Conservation (phyloP, 768 basidiomycete species). For the Mycena haematopus region DNA sequence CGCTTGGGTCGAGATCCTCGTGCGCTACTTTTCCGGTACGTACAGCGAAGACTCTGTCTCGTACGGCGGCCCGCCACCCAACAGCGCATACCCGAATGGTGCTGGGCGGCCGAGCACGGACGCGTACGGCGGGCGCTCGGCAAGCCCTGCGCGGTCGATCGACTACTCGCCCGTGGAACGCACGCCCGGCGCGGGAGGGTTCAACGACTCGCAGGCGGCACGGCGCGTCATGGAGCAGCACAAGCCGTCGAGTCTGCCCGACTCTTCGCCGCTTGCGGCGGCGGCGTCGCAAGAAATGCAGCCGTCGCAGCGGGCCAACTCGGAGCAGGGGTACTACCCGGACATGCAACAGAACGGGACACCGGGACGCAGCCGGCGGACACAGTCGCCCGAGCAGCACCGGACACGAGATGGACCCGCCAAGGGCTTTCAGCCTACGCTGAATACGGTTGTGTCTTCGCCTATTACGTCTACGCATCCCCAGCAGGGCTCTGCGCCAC, state of each 20-base stretch:
- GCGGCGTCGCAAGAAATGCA: slow-evolving; percentile 50
- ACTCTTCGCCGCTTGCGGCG: slow-evolving; percentile 67
- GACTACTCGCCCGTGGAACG: slow-evolving; percentile 56
- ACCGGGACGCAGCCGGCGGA: slow-evolving; percentile 45
- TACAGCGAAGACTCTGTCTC: slow-evolving; percentile 74
- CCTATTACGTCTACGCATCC: slow-evolving; percentile 48
- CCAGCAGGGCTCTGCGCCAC: slow-evolving; percentile 14
- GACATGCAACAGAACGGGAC: slow-evolving; percentile 55
- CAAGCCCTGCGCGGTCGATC: slow-evolving; percentile 63
- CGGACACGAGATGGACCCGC: slow-evolving; percentile 59
- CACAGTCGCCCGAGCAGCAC: slow-evolving; percentile 61
- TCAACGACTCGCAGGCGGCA: slow-evolving; percentile 47
- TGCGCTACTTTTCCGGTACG: slow-evolving; percentile 83
- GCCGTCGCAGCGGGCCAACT: slow-evolving; percentile 66
- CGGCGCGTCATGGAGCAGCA: slow-evolving; percentile 48
- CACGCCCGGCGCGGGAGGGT: slow-evolving; percentile 33
- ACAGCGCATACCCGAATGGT: slow-evolving; percentile 16
- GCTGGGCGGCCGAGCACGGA: slow-evolving; percentile 27
- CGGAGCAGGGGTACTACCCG: slow-evolving; percentile 82
- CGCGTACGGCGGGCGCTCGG: slow-evolving; percentile 9
- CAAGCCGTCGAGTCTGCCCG: slow-evolving; percentile 56
- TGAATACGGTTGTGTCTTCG: slow-evolving; percentile 55
- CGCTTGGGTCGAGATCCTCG: slow-evolving; percentile 92
- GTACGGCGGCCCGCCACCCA: slow-evolving; percentile 38
- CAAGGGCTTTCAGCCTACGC: slow-evolving; percentile 69